Conservation (phyloP, 2,329 filamentous ascomycete species). For the Xylariaceae sp. region DNA sequence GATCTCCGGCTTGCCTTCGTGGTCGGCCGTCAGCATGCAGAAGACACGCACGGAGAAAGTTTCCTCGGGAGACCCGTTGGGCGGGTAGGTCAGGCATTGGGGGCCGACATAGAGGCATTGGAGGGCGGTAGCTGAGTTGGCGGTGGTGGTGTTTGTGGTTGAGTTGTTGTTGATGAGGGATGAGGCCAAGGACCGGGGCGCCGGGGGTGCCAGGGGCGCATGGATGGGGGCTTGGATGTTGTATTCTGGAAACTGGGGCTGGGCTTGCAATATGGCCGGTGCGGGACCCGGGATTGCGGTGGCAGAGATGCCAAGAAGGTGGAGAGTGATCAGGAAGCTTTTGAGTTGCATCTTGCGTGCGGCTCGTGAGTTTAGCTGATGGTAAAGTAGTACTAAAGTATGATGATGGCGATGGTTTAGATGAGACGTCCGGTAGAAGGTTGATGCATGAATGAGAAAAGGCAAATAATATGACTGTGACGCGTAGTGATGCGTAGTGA, state of each 20-base stretch:
- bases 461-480: no score
- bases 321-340: no score
- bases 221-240: neutral
- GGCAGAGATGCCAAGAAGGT: no score
- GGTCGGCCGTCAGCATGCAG: neutral
- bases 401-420: no score
- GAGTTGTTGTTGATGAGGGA: neutral
- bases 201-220: neutral
- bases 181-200: neutral
- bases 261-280: no score
- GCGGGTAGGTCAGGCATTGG: neutral
- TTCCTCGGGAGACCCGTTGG: neutral
- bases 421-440: no score
- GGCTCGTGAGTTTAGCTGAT: no score
- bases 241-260: neutral
- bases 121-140: neutral
- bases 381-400: no score
- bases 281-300: no score
- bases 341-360: no score
- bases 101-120: neutral
- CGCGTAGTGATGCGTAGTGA: no score
- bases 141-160: neutral
- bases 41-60: conserved; percentile 1
- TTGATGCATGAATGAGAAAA: no score
- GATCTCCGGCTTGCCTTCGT: neutral